These are phyloP conservation scores for Blastobotrys elegans DNA, from an alignment of 1,139 yeast genomes.

Conservation along the genomic window DNA sequence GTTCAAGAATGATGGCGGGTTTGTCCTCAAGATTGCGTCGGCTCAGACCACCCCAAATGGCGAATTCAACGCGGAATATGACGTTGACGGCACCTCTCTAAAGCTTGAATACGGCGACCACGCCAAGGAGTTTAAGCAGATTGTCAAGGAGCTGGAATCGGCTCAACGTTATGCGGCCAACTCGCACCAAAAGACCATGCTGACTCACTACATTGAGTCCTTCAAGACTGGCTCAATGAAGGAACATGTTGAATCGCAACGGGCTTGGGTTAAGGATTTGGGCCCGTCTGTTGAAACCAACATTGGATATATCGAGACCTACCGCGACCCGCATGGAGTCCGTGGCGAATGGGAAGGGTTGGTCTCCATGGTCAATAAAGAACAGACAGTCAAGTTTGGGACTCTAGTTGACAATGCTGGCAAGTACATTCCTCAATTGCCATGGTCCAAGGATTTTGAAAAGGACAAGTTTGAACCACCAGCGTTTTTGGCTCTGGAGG, in stretches of 20 bases:
- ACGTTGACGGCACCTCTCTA: conserved; percentile 33
- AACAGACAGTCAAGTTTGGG: conserved; percentile 75
- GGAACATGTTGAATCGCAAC: conserved; percentile 80
- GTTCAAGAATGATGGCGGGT: conserved; percentile 34
- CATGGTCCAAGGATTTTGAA: conserved; percentile 73
- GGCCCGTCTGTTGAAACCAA: conserved; percentile 82
- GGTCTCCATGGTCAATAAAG: conserved; percentile 88
- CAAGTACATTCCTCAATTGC: conserved; percentile 57
- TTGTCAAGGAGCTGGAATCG: conserved; percentile 50
- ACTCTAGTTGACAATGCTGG: conserved; percentile 63
- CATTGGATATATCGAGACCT: conserved; percentile 86
- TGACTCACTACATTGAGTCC: conserved; percentile 60
- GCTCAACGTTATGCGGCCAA: conserved; percentile 68
- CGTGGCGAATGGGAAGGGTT: conserved; percentile 94
- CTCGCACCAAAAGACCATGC: conserved; percentile 62
- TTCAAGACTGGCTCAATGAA: conserved; percentile 80
- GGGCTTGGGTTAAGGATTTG: conserved; percentile 81
- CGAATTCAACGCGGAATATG: conserved; percentile 22
- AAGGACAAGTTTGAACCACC: conserved; percentile 87
- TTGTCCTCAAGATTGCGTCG: conserved; percentile 30
- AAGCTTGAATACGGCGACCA: conserved; percentile 71
- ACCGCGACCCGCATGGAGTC: conserved; percentile 87
- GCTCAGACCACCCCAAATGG: conserved; percentile 26
- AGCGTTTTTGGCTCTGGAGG: conserved; percentile 85
- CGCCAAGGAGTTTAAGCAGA: conserved; percentile 52